Conservation (phyloP, 441 rosid genomes). For the Flueggea neowawraea region DNA sequence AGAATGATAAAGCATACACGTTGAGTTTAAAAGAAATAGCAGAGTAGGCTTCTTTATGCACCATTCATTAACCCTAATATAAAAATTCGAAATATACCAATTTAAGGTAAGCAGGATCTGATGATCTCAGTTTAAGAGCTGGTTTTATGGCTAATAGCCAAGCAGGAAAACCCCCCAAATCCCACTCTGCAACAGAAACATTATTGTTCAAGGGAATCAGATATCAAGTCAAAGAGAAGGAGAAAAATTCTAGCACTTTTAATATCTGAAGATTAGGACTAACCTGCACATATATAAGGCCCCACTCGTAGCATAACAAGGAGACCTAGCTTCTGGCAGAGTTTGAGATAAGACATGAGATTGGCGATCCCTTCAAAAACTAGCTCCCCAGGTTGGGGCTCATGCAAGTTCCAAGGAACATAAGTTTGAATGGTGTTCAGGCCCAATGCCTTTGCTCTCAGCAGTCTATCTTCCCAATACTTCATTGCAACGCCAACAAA, state of each 20-base stretch:
- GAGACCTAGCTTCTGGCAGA: conserved; percentile 77
- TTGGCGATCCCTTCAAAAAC: conserved; percentile 84
- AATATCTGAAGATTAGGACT: conserved; percentile 7
- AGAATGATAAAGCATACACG: too few species aligned
- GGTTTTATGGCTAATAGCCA: conserved; percentile 85
- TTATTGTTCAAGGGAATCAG: neutral
- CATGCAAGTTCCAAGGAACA: conserved; percentile 97
- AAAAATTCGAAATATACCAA: conserved; percentile 37
- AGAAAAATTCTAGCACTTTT: neutral
- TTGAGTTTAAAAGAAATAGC: too few species aligned
- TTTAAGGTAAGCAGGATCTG: conserved; percentile 70
- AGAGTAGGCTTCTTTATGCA: neutral
- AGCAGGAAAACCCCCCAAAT: conserved; percentile 92
- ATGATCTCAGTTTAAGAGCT: conserved; percentile 62
- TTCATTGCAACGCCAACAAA: conserved; percentile 25
- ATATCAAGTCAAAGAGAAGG: neutral
- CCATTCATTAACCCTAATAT: neutral
- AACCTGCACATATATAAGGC: conserved; percentile 95
- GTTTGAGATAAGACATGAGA: conserved; percentile 69
- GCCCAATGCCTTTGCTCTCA: conserved; percentile 88
- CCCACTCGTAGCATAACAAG: conserved; percentile 95
- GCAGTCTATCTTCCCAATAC: conserved; percentile 92
- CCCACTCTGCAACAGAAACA: conserved; percentile 75
- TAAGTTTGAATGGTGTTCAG: conserved; percentile 85
- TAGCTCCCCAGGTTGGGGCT: conserved; percentile 72